phyloP scores from a whole-genome alignment of 2,329 filamentous ascomycete genomes.

The Diplodia mutila region DNA sequence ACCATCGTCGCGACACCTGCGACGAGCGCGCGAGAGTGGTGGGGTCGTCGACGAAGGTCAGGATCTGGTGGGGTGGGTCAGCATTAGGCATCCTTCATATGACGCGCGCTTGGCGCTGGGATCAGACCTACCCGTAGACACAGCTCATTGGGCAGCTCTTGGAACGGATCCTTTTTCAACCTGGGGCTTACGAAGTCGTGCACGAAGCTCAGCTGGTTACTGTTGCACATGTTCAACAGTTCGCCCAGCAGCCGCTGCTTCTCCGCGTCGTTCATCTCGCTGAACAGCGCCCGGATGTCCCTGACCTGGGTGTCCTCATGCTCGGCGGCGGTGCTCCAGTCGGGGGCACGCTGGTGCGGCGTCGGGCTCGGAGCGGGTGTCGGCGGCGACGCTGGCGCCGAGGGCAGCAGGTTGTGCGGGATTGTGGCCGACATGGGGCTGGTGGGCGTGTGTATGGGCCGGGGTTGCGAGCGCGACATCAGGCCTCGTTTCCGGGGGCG shows the following conservation, averaged over 20 bases:
- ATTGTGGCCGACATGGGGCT: constrained; percentile 55
- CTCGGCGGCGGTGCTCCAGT: constrained; percentile 78
- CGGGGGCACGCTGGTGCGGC: constrained; percentile 64
- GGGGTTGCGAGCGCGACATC: constrained; percentile 48
- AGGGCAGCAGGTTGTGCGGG: constrained; percentile 64
- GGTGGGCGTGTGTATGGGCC: constrained; percentile 55
- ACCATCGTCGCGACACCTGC: constrained; percentile 94
- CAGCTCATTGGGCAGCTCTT: constrained; percentile 86
- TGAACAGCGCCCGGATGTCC: constrained; percentile 79
- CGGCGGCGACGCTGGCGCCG: constrained; percentile 67
- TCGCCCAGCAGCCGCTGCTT: constrained; percentile 83
- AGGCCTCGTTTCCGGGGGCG: constrained; percentile 44
- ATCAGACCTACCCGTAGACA: constrained; percentile 75
- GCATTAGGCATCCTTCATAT: constrained; percentile 10
- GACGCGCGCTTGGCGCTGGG: neutral
- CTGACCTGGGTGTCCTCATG: constrained; percentile 83
- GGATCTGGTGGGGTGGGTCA: constrained; percentile 62
- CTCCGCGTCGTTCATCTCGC: constrained; percentile 73
- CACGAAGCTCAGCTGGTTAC: constrained; percentile 92
- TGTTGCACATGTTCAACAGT: constrained; percentile 90
- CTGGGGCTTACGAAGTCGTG: constrained; percentile 93
- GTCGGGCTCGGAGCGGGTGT: constrained; percentile 70
- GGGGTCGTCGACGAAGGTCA: constrained; percentile 96
- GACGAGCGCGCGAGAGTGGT: constrained; percentile 91
- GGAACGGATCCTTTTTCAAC: constrained; percentile 95